Conservation (phyloP, 2,329 filamentous ascomycete species). For the Purpureocillium takamizusanense region DNA sequence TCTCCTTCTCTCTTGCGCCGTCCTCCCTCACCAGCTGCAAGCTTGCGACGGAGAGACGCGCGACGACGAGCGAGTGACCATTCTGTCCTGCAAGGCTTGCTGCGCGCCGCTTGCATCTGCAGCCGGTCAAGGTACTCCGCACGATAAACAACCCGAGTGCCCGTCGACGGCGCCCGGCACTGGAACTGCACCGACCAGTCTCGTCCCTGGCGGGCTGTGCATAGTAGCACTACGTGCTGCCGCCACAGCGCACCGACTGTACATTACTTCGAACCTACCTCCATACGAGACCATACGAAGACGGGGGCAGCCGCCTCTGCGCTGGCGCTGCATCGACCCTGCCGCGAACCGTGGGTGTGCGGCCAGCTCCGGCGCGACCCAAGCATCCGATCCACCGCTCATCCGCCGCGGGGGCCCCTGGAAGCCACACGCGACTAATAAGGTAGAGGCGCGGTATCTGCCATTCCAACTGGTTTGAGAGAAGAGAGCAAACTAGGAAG, state of each 20-base stretch:
- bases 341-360: background rate
- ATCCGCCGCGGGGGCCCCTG: background rate
- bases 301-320: background rate
- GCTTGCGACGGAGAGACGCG: background rate
- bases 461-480: no score
- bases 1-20: no score
- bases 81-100: background rate
- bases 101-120: background rate
- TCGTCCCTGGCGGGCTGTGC: background rate
- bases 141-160: background rate
- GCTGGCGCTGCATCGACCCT: constrained; percentile 2
- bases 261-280: no score
- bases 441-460: no score
- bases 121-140: constrained; percentile 3
- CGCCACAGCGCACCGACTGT: no score
- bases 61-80: constrained; percentile 1
- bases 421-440: no score
- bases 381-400: no score
- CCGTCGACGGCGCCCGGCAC: background rate
- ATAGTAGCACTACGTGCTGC: no score
- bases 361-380: constrained; percentile 1
- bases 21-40: background rate
- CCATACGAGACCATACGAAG: no score
- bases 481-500: no score
- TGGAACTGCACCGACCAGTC: background rate